Evolutionary conservation across 352 stramenopile genomes (phyloP).

Genomic region (Phytopythium cucurbitacearum): DNA sequence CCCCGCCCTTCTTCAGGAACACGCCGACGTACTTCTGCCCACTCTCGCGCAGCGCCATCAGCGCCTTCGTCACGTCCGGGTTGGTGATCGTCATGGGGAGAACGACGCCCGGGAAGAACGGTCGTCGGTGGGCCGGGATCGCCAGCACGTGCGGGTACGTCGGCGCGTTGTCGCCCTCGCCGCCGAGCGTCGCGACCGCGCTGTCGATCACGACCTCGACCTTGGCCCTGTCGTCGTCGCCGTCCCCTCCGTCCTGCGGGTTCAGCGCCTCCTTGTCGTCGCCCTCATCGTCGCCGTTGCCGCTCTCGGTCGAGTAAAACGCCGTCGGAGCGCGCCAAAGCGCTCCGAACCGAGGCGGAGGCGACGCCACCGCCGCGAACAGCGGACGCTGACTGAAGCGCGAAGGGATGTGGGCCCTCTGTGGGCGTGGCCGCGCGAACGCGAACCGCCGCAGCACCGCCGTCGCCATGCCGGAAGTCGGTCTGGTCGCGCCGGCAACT

Average conservation of each 20-base stretch:
- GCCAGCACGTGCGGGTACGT: slow-evolving; percentile 73
- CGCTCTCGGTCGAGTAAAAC: slow-evolving; percentile 23
- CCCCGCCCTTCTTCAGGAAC: slow-evolving; percentile 87
- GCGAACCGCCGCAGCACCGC: slow-evolving; percentile 31
- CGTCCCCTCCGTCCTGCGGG: slow-evolving; percentile 10
- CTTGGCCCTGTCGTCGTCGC: slow-evolving; percentile 10
- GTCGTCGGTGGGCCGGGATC: slow-evolving; percentile 69
- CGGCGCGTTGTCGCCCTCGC: slow-evolving; percentile 59
- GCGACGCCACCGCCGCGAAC: neutral
- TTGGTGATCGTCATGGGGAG: slow-evolving; percentile 85
- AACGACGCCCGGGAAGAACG: slow-evolving; percentile 81
- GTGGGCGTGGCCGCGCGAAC: slow-evolving; percentile 12
- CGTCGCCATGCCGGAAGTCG: slow-evolving; percentile 21
- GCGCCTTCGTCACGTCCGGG: slow-evolving; percentile 80
- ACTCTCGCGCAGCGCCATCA: slow-evolving; percentile 85
- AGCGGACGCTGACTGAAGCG: slow-evolving; percentile 7
- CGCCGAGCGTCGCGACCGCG: slow-evolving; percentile 45
- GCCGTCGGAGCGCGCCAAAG: slow-evolving; percentile 7
- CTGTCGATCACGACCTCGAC: slow-evolving; percentile 64
- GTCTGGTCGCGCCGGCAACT: neutral
- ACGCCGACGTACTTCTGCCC: slow-evolving; percentile 91
- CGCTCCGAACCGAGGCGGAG: slow-evolving; percentile 4
- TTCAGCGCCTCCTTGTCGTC: slow-evolving; percentile 19
- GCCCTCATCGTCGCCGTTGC: slow-evolving; percentile 13
- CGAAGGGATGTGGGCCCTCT: neutral